phyloP scores from a whole-genome alignment of 352 stramenopile species.

The Globisporangium viniferum region DNA sequence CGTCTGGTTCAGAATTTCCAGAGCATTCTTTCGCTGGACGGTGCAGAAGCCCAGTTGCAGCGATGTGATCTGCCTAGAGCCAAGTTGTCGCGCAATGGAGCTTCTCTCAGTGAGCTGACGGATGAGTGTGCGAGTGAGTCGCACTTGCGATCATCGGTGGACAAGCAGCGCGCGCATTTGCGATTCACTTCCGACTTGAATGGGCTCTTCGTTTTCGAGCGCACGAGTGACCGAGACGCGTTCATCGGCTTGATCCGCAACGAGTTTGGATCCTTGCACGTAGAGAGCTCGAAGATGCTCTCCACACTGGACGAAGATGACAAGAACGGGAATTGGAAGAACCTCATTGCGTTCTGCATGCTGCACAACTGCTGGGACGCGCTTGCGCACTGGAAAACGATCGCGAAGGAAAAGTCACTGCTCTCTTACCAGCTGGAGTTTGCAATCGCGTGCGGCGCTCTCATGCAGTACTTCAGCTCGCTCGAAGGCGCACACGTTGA shows the following conservation, averaged over 20 bases:
- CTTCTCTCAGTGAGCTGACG: not conserved
- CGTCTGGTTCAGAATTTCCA: conserved; percentile 31
- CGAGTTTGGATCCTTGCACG: conserved; percentile 17
- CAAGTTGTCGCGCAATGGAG: not conserved
- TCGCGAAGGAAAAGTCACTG: conserved; percentile 19
- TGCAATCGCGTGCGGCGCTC: conserved; percentile 34
- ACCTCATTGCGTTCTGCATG: conserved; percentile 54
- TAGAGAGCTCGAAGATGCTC: not conserved
- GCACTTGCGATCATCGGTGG: conserved; percentile 19
- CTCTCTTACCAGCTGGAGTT: conserved; percentile 39
- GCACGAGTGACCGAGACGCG: conserved; percentile 27
- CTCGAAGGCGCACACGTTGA: conserved; percentile 17
- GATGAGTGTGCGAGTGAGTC: conserved; percentile 9
- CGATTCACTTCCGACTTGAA: conserved; percentile 44
- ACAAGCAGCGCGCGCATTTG: conserved; percentile 50
- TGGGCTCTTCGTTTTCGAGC: conserved; percentile 42
- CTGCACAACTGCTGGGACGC: conserved; percentile 55
- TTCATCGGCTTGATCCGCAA: conserved; percentile 33
- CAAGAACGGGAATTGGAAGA: conserved; percentile 23
- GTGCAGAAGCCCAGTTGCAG: not conserved
- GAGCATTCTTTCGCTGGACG: conserved; percentile 19
- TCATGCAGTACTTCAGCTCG: conserved; percentile 49
- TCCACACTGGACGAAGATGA: conserved; percentile 9
- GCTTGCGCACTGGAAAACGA: conserved; percentile 36
- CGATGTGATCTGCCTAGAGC: conserved; percentile 9